Conservation (phyloP, 495 filamentous ascomycete genomes). For the Penicillium fimorum region DNA sequence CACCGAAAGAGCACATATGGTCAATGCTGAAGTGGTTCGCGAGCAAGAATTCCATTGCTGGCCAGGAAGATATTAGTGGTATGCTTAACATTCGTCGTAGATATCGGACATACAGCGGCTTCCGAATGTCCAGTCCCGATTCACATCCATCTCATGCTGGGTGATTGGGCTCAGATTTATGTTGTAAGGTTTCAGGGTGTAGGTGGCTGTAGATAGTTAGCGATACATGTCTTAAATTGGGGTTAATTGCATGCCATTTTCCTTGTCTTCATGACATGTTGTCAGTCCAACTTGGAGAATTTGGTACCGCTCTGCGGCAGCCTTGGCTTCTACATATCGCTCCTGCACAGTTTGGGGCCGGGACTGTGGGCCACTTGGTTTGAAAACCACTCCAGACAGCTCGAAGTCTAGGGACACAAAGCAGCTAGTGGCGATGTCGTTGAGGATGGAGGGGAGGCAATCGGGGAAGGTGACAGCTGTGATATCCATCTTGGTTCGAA, state of each 20-base stretch:
- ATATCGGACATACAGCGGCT: conserved; percentile 43
- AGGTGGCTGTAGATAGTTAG: conserved; percentile 42
- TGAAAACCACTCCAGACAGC: conserved; percentile 62
- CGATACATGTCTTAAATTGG: neutral
- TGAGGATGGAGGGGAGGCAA: conserved; percentile 57
- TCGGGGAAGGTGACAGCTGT: conserved; percentile 50
- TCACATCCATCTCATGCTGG: conserved; percentile 49
- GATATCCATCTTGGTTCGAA: conserved; percentile 60
- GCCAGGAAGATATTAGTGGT: conserved; percentile 13
- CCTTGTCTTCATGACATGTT: conserved; percentile 54
- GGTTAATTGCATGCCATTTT: conserved; percentile 34
- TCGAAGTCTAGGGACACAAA: conserved; percentile 78
- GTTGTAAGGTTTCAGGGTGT: conserved; percentile 67
- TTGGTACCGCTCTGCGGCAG: conserved; percentile 66
- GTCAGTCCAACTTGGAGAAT: conserved; percentile 78
- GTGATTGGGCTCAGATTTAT: conserved; percentile 59
- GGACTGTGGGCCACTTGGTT: conserved; percentile 23
- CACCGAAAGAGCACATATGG: conserved; percentile 54
- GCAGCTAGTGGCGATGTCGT: conserved; percentile 54
- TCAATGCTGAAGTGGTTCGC: conserved; percentile 63
- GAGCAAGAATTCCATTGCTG: conserved; percentile 62
- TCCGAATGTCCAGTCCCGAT: conserved; percentile 54
- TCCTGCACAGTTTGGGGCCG: conserved; percentile 54
- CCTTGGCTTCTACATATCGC: conserved; percentile 62
- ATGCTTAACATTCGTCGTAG: neutral